These are phyloP conservation scores for Trichoderma gamsii DNA, from an alignment of 495 filamentous ascomycete species.

Conservation along the genomic window DNA sequence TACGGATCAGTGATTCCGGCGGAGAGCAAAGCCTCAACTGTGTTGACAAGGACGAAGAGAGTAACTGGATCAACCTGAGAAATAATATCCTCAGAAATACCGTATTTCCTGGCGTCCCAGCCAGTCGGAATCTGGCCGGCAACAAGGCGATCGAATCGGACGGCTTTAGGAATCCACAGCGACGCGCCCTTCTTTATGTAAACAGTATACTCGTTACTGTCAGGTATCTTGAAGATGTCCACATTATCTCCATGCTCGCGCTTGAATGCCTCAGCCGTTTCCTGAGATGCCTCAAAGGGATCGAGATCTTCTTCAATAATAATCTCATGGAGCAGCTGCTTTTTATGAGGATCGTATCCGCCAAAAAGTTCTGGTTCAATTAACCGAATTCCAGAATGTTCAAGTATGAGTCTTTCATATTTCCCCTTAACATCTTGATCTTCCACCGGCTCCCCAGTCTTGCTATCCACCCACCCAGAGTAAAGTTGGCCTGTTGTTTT, in stretches of 20 bases:
- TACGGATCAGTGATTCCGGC: constrained; percentile 98
- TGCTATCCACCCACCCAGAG: constrained; percentile 93
- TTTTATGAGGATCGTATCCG: constrained; percentile 96
- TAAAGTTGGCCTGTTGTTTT: constrained; percentile 97
- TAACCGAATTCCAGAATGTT: constrained; percentile 94
- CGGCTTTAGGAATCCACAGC: constrained; percentile 90
- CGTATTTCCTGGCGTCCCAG: constrained; percentile 92
- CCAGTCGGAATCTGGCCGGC: constrained; percentile 95
- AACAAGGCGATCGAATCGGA: constrained; percentile 93
- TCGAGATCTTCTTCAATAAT: constrained; percentile 95
- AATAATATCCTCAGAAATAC: constrained; percentile 96
- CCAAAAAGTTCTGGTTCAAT: constrained; percentile 97
- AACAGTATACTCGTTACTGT: constrained; percentile 90
- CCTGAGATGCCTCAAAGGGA: constrained; percentile 96
- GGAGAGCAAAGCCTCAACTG: constrained; percentile 80
- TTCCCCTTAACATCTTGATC: constrained; percentile 96
- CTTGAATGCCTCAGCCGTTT: constrained; percentile 95
- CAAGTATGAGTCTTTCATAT: constrained; percentile 93
- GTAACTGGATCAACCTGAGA: constrained; percentile 95
- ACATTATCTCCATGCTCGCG: constrained; percentile 95
- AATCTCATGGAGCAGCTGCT: constrained; percentile 95
- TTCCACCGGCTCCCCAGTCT: constrained; percentile 90
- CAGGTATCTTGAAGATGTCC: constrained; percentile 88
- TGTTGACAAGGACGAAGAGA: constrained; percentile 87
- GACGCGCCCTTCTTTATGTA: constrained; percentile 90